Conservation (phyloP, 345 rosid species). For the Moricandia moricandioides region DNA sequence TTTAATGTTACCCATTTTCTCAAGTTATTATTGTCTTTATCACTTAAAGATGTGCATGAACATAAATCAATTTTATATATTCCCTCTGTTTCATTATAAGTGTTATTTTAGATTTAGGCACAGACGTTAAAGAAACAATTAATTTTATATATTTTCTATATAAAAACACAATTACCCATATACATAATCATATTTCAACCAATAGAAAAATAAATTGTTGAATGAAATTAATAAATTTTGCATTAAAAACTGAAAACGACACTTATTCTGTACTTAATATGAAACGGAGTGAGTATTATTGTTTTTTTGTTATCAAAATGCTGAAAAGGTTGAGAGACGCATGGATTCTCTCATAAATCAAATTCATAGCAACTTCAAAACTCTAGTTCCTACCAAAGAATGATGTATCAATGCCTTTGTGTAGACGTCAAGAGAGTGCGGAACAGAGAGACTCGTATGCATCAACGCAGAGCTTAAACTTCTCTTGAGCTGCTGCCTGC, state of each 20-base stretch:
- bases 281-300: too few relatives aligned
- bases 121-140: too few relatives aligned
- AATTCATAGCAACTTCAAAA: background rate
- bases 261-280: too few relatives aligned
- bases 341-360: background rate
- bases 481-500: slow-evolving; percentile 84
- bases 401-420: background rate
- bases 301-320: background rate
- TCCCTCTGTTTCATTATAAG: too few relatives aligned
- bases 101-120: too few relatives aligned
- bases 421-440: slow-evolving; percentile 43
- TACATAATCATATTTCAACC: too few relatives aligned
- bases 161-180: too few relatives aligned
- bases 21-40: background rate
- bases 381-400: slow-evolving; percentile 16
- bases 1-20: background rate
- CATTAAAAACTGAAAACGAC: too few relatives aligned
- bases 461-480: slow-evolving; percentile 67
- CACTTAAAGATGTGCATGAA: background rate
- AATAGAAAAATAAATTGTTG: too few relatives aligned
- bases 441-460: slow-evolving; percentile 79
- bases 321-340: background rate
- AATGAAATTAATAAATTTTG: too few relatives aligned
- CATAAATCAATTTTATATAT: background rate
- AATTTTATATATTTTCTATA: too few relatives aligned